Evolutionary conservation across 2,329 filamentous ascomycete genomes (phyloP).

Genomic region (Paecilomyces sp.): DNA sequence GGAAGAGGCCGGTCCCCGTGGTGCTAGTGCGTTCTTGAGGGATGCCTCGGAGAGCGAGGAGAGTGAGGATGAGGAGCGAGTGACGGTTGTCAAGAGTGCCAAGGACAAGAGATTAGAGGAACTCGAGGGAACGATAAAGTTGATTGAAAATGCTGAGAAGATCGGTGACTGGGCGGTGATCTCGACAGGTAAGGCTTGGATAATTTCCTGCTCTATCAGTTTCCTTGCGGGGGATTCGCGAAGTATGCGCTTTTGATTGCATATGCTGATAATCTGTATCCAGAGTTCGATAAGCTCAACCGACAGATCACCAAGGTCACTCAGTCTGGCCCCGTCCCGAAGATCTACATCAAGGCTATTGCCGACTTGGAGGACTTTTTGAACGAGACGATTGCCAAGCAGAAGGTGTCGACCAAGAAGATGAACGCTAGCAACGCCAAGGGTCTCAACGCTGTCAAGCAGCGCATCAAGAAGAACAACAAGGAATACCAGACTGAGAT

Average conservation of each 20-base stretch:
- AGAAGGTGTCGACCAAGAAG: slow-evolving; percentile 94
- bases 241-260: neutral
- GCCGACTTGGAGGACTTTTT: slow-evolving; percentile 91
- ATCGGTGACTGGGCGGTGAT: slow-evolving; percentile 97
- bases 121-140: slow-evolving; percentile 77
- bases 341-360: slow-evolving; percentile 85
- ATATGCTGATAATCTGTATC: slow-evolving; percentile 1
- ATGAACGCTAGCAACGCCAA: slow-evolving; percentile 96
- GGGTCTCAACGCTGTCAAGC: slow-evolving; percentile 93
- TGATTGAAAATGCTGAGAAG: slow-evolving; percentile 95
- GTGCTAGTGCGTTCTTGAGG: slow-evolving; percentile 78
- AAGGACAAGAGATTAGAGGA: slow-evolving; percentile 97
- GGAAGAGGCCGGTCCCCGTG: slow-evolving; percentile 55
- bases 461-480: slow-evolving; percentile 98
- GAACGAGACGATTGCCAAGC: slow-evolving; percentile 89
- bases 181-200: slow-evolving; percentile 61
- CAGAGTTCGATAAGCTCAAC: slow-evolving; percentile 93
- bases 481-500: slow-evolving; percentile 87
- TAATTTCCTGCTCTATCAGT: neutral
- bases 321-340: slow-evolving; percentile 71
- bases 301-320: slow-evolving; percentile 74
- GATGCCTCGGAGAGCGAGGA: slow-evolving; percentile 70
- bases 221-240: neutral
- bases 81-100: slow-evolving; percentile 87
- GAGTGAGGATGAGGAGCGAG: slow-evolving; percentile 75